Conservation (phyloP, 176 grass and related monocot genomes). For the Rhynchospora breviuscula region DNA sequence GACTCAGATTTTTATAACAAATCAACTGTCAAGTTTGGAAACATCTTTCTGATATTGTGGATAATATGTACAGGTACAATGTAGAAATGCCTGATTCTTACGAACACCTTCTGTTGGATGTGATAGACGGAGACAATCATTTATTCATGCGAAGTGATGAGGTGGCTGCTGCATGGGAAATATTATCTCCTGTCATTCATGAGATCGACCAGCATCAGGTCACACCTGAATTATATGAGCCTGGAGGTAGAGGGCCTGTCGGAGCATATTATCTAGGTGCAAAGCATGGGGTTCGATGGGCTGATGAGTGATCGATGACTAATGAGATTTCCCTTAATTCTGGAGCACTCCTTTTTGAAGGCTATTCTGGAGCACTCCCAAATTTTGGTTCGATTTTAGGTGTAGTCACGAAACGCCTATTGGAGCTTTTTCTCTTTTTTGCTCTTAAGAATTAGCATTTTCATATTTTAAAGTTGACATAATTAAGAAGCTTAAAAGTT, state of each 20-base stretch:
- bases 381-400: neutral
- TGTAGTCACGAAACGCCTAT: neutral
- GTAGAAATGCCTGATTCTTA: conserved; percentile 87
- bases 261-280: conserved; percentile 89
- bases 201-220: conserved; percentile 70
- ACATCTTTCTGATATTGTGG: neutral
- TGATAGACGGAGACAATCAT: conserved; percentile 86
- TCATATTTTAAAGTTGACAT: neutral
- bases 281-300: conserved; percentile 82
- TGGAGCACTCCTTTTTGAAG: neutral
- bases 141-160: conserved; percentile 95
- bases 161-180: conserved; percentile 70
- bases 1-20: neutral
- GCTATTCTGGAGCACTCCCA: neutral
- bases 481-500: neutral
- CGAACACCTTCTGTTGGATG: conserved; percentile 86
- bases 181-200: conserved; percentile 61
- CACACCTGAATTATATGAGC: conserved; percentile 74
- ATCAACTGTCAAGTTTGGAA: neutral
- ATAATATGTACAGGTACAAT: conserved; percentile 50
- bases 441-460: neutral
- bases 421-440: neutral
- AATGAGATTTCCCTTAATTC: neutral
- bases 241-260: conserved; percentile 61
- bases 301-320: conserved; percentile 72